These are phyloP conservation scores for Yamagishiella unicocca DNA, from an alignment of 139 green algal genomes.

Conservation along the genomic window DNA sequence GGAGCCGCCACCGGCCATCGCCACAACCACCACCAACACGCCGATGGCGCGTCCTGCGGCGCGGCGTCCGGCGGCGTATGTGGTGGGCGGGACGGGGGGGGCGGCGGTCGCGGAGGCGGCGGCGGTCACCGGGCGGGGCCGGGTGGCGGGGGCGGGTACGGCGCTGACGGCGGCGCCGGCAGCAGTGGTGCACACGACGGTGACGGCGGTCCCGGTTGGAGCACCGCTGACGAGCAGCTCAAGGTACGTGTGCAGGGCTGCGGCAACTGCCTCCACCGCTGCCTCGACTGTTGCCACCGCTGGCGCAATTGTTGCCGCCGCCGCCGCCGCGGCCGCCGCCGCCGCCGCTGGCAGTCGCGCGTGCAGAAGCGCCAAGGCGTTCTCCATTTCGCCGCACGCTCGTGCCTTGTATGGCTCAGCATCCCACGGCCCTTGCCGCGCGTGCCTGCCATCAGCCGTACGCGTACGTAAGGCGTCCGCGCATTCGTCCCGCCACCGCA, in stretches of 20 bases:
- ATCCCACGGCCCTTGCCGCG: no score
- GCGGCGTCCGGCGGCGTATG: conserved; percentile 3
- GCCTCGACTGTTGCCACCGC: neutral
- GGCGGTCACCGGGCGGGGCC: neutral
- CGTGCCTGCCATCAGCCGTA: no score
- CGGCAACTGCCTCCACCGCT: neutral
- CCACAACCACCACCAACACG: conserved; percentile 5
- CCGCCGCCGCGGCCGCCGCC: no score
- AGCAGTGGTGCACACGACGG: neutral
- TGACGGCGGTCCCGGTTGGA: conserved; percentile 6
- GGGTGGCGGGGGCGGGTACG: neutral
- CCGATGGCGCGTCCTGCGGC: conserved; percentile 9
- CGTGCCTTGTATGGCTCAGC: no score
- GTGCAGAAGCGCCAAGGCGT: no score
- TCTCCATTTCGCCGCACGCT: no score
- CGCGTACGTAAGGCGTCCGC: neutral
- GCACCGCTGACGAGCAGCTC: conserved; percentile 45
- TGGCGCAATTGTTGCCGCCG: no score
- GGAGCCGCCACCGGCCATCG: neutral
- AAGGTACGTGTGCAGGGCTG: conserved; percentile 25
- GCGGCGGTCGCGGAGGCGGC: neutral
- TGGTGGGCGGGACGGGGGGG: neutral
- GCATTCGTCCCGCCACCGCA: conserved; percentile 53
- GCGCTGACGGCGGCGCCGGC: neutral
- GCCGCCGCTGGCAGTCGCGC: no score